A percentile compares a stretch with the other conserved stretches of the same genome.
These are phyloP conservation scores for Crithidia thermophila DNA, from an alignment of 208 protist genomes.

Conservation along the genomic window DNA sequence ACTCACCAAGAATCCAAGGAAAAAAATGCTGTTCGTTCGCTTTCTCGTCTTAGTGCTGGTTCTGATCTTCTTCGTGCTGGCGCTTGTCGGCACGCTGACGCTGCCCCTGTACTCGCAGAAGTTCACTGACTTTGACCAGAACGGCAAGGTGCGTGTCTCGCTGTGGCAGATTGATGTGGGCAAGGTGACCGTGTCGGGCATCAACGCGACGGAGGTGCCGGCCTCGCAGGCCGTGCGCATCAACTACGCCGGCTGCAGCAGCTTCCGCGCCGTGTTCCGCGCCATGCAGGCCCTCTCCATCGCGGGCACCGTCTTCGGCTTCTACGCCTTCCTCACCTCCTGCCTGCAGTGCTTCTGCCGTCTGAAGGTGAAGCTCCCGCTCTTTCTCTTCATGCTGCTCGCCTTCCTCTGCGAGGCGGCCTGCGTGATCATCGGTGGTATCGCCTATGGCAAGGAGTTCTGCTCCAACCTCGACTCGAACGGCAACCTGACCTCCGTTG, in stretches of 20 bases:
- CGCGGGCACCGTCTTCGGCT: slow-evolving; percentile 44
- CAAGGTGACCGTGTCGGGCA: slow-evolving; percentile 22
- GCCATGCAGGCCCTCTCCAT: slow-evolving; percentile 51
- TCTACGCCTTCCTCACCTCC: slow-evolving; percentile 44
- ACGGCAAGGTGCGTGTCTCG: slow-evolving; percentile 34
- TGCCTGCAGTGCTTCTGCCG: slow-evolving; percentile 45
- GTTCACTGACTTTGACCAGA: slow-evolving; percentile 29
- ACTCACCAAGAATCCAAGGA: too few relatives aligned
- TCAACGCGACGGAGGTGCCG: slow-evolving; percentile 17
- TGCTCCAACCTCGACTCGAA: slow-evolving; percentile 31
- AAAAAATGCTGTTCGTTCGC: slow-evolving; percentile 37
- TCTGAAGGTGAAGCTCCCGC: slow-evolving; percentile 52
- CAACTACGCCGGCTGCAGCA: slow-evolving; percentile 48
- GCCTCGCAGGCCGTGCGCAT: slow-evolving; percentile 35
- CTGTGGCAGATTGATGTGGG: slow-evolving; percentile 37
- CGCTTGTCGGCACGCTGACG: slow-evolving; percentile 43
- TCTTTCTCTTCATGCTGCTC: slow-evolving; percentile 53
- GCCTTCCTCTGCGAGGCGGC: slow-evolving; percentile 39
- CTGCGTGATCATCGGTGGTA: slow-evolving; percentile 34
- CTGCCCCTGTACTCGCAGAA: slow-evolving; percentile 41
- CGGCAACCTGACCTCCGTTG: slow-evolving; percentile 32
- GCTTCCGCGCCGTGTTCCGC: slow-evolving; percentile 40
- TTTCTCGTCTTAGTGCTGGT: slow-evolving; percentile 39
- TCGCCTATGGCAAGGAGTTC: slow-evolving; percentile 35
- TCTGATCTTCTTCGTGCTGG: slow-evolving; percentile 34